These are phyloP conservation scores for Gossypium sturtianum DNA, from an alignment of 345 rosid species.

Conservation along the genomic window DNA sequence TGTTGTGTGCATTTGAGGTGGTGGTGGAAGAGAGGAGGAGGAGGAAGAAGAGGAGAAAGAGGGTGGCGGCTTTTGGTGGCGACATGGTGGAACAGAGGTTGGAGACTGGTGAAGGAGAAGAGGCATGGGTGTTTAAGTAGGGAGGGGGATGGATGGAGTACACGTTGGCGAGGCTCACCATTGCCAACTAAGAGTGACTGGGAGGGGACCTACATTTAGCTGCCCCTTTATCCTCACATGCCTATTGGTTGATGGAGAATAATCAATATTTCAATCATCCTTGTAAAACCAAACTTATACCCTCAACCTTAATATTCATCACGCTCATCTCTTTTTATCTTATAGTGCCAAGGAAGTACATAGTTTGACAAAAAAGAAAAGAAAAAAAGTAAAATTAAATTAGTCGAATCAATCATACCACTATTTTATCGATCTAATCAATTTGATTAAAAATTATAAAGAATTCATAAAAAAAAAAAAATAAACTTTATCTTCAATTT, in stretches of 20 bases:
- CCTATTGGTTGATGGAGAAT: background rate
- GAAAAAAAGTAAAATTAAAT: too few relatives aligned
- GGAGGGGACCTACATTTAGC: conserved; percentile 26
- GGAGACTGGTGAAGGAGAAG: background rate
- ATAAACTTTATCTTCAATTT: rapidly evolving
- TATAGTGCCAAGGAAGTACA: too few relatives aligned
- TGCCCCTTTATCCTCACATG: conserved; percentile 12
- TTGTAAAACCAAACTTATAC: too few relatives aligned
- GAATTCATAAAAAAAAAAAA: too few relatives aligned
- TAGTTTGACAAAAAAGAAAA: too few relatives aligned
- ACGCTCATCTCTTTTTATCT: too few relatives aligned
- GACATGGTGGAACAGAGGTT: conserved; percentile 16
- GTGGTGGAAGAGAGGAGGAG: conserved; percentile 22
- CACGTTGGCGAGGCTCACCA: background rate
- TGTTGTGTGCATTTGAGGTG: conserved; percentile 59
- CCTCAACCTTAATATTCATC: too few relatives aligned
- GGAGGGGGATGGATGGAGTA: background rate
- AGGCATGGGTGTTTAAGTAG: conserved; percentile 16
- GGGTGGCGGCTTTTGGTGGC: conserved; percentile 17
- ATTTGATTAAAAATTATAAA: too few relatives aligned
- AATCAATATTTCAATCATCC: too few relatives aligned
- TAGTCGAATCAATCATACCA: too few relatives aligned
- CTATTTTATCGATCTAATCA: too few relatives aligned
- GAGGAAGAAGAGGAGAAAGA: conserved; percentile 20
- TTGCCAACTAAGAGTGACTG: conserved; percentile 38